Conservation (phyloP, 73 alveolate species). For the Tetrahymena borealis region DNA sequence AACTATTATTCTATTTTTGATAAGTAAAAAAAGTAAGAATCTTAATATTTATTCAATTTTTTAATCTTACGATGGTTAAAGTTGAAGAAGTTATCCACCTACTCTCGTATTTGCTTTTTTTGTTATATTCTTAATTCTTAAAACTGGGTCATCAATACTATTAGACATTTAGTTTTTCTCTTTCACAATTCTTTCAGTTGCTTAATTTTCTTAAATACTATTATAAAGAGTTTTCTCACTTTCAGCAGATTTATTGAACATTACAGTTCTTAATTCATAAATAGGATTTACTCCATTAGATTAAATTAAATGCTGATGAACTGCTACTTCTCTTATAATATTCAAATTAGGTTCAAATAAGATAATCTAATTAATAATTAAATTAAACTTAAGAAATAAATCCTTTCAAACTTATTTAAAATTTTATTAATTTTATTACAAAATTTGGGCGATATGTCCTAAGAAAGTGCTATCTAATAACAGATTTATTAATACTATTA, state of each 20-base stretch:
- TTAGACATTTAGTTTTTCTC: neutral
- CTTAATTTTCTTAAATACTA: neutral
- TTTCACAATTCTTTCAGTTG: neutral
- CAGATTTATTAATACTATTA: neutral
- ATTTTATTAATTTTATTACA: neutral
- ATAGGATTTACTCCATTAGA: neutral
- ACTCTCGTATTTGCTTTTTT: neutral
- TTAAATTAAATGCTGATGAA: neutral
- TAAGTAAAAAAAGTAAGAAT: too few relatives aligned
- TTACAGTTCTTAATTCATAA: neutral
- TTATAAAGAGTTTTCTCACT: neutral
- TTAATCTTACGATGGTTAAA: neutral
- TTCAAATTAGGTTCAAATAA: neutral
- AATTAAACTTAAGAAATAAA: too few relatives aligned
- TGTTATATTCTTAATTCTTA: neutral
- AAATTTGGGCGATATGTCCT: neutral
- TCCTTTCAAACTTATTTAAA: too few relatives aligned
- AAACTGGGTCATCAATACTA: neutral
- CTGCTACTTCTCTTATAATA: neutral
- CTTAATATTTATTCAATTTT: too few relatives aligned
- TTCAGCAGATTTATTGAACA: neutral
- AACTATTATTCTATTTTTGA: conserved; percentile 37
- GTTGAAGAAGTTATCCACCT: neutral
- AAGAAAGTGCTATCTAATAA: neutral
- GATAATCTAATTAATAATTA: neutral